Base-by-base conservation (phyloP, 179 eudicot species). In the Silene vulgaris region DNA sequence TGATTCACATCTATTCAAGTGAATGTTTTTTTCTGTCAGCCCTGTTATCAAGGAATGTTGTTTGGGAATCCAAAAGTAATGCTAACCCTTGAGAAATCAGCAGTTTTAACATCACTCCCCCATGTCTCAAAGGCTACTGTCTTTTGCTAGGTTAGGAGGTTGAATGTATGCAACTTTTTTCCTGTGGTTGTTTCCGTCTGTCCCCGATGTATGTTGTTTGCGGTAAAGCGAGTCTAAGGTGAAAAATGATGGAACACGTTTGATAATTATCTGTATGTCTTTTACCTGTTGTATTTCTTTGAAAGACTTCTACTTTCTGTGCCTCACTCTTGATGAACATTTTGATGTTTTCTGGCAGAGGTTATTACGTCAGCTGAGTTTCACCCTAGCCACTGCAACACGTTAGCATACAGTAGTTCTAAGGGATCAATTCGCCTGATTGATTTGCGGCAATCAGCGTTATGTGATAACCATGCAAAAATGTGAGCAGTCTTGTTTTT, bases 331-430 rank as follows among this genome's bases (percentile, higher is more conserved):
- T 43, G 19, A 69, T 52, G n/a, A 69, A 19, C 8, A 52, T 45
- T 40, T 43, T 4, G 30, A 9, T 63, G 16, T 50, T 56, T 60
- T 60, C 26, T 65, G 77, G 50, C 87, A 86, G 89, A 86, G 89
- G 89, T 86, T 72, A 86, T 86, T 52, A 86, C 89, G n/a, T 84
- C 89, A 69, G 89, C 87, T 59, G 89, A 86, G 75, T 86, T 86
- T 78, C 89, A 86, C 76, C 89, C 89, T 74, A 77, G 71, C 62
- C 87, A 84, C 54, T 86, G 89, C 75, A 84, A 84, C 69, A 86
- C 75, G 65, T 80, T 86, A 80, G 89, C 87, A 28, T 86, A 86
- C 75, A 84, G 89, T 76, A 86, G 89, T 65, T 86, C 89, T 61
- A 86, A 86, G 81, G 89, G 89, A 78, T 84, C 84, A 17, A 82